Conservation (phyloP, 2,329 filamentous ascomycete genomes). For the Zymoseptoria crescenta region DNA sequence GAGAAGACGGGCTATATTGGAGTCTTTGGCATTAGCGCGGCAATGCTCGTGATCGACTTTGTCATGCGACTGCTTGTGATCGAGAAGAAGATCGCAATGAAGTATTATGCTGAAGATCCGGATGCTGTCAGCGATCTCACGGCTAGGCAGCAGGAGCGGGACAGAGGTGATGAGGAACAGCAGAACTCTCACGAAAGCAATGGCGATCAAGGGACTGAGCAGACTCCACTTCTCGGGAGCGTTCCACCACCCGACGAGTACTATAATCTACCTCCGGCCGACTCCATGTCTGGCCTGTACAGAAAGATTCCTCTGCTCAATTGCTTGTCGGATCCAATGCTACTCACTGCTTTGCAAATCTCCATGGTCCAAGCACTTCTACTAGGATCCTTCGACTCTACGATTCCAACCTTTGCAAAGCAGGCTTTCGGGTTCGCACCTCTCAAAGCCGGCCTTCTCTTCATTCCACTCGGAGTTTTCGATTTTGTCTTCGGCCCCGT, state of each 20-base stretch:
- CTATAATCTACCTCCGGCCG: conserved; percentile 36
- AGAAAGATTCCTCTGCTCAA: conserved; percentile 43
- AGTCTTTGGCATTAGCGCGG: conserved; percentile 51
- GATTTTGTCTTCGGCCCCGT: conserved; percentile 41
- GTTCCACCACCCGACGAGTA: conserved; percentile 26
- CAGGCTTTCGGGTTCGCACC: conserved; percentile 40
- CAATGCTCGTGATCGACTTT: conserved; percentile 50
- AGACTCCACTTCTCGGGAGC: conserved; percentile 30
- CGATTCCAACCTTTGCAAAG: conserved; percentile 38
- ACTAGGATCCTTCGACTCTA: conserved; percentile 41
- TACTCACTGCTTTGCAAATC: conserved; percentile 34
- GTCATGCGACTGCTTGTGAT: conserved; percentile 52
- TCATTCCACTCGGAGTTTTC: conserved; percentile 38
- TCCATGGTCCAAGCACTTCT: conserved; percentile 39
- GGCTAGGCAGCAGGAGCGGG: conserved; percentile 11
- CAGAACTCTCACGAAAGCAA: conserved; percentile 8
- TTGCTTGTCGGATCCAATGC: conserved; percentile 33
- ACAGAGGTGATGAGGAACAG: conserved; percentile 16
- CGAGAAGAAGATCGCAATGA: conserved; percentile 52
- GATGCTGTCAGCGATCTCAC: conserved; percentile 15
- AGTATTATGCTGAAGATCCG: conserved; percentile 32
- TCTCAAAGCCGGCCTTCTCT: conserved; percentile 38
- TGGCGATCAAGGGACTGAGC: conserved; percentile 1
- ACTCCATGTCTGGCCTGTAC: conserved; percentile 34
- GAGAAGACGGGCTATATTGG: conserved; percentile 50